Conservation (phyloP, 306 rosid species). For the Hippophae tibetana region DNA sequence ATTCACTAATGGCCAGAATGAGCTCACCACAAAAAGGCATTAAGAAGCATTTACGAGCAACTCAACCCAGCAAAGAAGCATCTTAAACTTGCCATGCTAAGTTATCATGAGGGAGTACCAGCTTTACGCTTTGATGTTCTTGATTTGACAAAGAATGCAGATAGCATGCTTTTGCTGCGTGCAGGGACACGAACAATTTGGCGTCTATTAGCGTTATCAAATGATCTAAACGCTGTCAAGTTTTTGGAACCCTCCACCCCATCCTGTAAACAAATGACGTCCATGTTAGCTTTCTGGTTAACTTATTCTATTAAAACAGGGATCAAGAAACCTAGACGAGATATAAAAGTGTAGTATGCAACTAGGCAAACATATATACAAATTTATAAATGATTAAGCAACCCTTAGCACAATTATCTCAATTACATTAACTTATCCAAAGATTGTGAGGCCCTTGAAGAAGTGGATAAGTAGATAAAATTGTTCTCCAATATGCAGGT, state of each 20-base stretch:
- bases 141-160: constrained; percentile 71
- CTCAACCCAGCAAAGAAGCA: constrained; percentile 17
- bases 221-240: constrained; percentile 49
- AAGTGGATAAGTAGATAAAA: too few species aligned
- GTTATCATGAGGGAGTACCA: constrained; percentile 39
- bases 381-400: too few species aligned
- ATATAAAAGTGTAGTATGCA: too few species aligned
- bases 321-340: background rate
- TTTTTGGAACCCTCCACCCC: constrained; percentile 45
- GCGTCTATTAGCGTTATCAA: constrained; percentile 42
- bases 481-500: too few species aligned
- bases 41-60: constrained; percentile 11
- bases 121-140: constrained; percentile 41
- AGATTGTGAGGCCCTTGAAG: too few species aligned
- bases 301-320: background rate
- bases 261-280: constrained; percentile 37
- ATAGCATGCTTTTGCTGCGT: constrained; percentile 81
- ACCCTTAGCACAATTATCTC: too few species aligned
- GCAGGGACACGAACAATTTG: constrained; percentile 37
- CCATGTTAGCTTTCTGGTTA: constrained; percentile 14
- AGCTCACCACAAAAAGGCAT: constrained; percentile 5
- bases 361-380: too few species aligned
- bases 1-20: constrained; percentile 4
- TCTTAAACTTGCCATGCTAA: constrained; percentile 9
- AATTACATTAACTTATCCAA: too few species aligned